Conservation (phyloP, 768 basidiomycete genomes). For the Lentinula boryana region DNA sequence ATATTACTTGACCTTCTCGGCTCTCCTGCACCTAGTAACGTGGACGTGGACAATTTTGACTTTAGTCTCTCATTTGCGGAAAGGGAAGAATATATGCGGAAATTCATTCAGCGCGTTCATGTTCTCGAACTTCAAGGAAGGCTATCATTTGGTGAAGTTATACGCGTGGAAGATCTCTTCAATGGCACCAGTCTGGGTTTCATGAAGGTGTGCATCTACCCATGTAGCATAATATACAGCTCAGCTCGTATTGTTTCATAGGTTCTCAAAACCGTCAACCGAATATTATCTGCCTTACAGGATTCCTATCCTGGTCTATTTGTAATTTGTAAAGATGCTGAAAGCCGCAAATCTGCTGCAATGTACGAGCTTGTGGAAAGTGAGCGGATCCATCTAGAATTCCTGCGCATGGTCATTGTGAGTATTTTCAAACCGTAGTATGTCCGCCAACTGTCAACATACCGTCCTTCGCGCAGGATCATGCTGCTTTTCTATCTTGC, state of each 20-base stretch:
- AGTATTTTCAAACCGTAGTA: slow-evolving; percentile 2
- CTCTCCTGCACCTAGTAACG: slow-evolving; percentile 24
- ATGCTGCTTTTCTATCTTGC: slow-evolving; percentile 22
- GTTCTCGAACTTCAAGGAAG: slow-evolving; percentile 26
- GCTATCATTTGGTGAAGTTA: slow-evolving; percentile 32
- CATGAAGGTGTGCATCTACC: slow-evolving; percentile 22
- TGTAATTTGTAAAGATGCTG: slow-evolving; percentile 19
- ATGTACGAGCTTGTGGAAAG: slow-evolving; percentile 26
- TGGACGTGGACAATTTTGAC: slow-evolving; percentile 22
- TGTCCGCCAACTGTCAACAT: background rate
- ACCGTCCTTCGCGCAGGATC: slow-evolving; percentile 19
- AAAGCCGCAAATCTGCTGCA: slow-evolving; percentile 16
- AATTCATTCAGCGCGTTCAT: slow-evolving; percentile 29
- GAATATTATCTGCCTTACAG: slow-evolving; percentile 27
- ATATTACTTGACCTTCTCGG: slow-evolving; percentile 32
- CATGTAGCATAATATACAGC: background rate
- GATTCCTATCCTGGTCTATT: slow-evolving; percentile 30
- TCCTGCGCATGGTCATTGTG: slow-evolving; percentile 23
- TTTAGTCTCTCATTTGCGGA: slow-evolving; percentile 22
- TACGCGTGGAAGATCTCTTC: slow-evolving; percentile 30
- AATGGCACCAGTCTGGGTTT: slow-evolving; percentile 24
- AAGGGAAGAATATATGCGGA: slow-evolving; percentile 22
- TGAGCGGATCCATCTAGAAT: slow-evolving; percentile 24
- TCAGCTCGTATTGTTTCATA: slow-evolving; percentile 3
- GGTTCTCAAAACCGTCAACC: slow-evolving; percentile 29